Evolutionary conservation across 768 basidiomycete genomes (phyloP), one percentile per base, ranked within the genome.

Genomic region (Leccinum longicurvipes): DNA sequence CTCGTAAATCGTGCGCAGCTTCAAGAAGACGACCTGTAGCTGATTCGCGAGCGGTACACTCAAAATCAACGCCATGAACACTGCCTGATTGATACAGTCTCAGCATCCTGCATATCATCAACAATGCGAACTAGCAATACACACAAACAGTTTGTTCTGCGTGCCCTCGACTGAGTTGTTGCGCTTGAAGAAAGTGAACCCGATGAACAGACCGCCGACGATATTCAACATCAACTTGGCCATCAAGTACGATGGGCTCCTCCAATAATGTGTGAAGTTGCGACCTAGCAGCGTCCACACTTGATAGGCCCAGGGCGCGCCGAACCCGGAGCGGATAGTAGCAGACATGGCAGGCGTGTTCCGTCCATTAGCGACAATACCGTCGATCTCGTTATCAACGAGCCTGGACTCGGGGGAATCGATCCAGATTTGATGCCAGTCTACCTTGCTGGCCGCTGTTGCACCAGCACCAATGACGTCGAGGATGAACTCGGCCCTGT

Each of bases 401-500:
- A 57, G 60, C n/a, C 47, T 56, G 1, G 74, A 63, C 61, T 87
- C 82, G 0, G 74, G 71, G 0, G 84, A 81, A 6, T 77, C 66
- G 19, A 67, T 63, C 87, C 87, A 91, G n/a, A 79, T 67, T 6
- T 79, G 70, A 48, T 80, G 76, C 88, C 89, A 91, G 56, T 89
- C 77, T 24, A 69, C 70, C 14, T 61, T 60, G 52, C 77, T 82
- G 15, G 77, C 74, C 1, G 84, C 81, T 1, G 85, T 84, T 2
- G 83, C 82, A 3, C 88, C 88, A 27, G 89, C 87, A 17, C 88
- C 89, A 54, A 89, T 89, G 45, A 83, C 86, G 25, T 86, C 83
- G 19, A 90, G 77, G 76, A 84, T 83, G 57, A 78, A 84, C 57
- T 84, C 83, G 27, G 83, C 83, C 39, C 82, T 83, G 45, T 25